Evolutionary conservation across 1,284 basidiomycete species (phyloP), one percentile per base, ranked within the genome.

Genomic region (Cutaneotrichosporon mucoides): DNA sequence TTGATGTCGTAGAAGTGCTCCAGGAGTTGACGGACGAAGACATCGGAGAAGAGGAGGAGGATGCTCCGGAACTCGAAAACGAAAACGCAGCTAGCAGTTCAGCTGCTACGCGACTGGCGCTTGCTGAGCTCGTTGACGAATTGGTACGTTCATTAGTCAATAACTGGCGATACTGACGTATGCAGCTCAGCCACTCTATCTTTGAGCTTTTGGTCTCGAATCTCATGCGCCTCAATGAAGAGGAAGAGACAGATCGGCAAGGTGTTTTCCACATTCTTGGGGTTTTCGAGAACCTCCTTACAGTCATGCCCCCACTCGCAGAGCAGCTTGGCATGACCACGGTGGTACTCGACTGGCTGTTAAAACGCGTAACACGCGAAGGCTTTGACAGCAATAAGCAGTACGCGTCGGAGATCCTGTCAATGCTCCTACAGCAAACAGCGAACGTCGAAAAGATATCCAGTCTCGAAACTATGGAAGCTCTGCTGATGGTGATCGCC

Each of bases 11-110:
- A 16, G 90, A 94, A 71, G 84, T 94, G 34, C 82, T 99, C 4
- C 89, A 94, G 69, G 96, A 99, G 76, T 82, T 98, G 60, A 95
- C 93, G 0, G 68, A 99, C 68, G 95, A 98, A 73, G 95, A 99
- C 71, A 90, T 92, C 2, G 88, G 90, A 2, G 87, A 88, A 43
- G 88, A 88, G 57, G 87, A 87, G 8, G 86, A 85, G 12, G 84
- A 84, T 53, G 81, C 76, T 11, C 84, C 77, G n/a, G 68, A 69
- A 13, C 79, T 86, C 54, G 82, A 77, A 11, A 68, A 69, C 13
- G 79, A 86, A 55, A 82, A 82, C n/a, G 81, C 83, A 12, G 84
- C 86, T 61, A 84, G 83, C 34, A 61, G 66, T 37, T 68, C 68
- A 2, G 63, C 63, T n/a, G 66, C 71, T 41, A 68, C 71, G 2